phyloP scores from a whole-genome alignment of 805 yeast genomes.

The Cyberlindnera xylosilytica region DNA sequence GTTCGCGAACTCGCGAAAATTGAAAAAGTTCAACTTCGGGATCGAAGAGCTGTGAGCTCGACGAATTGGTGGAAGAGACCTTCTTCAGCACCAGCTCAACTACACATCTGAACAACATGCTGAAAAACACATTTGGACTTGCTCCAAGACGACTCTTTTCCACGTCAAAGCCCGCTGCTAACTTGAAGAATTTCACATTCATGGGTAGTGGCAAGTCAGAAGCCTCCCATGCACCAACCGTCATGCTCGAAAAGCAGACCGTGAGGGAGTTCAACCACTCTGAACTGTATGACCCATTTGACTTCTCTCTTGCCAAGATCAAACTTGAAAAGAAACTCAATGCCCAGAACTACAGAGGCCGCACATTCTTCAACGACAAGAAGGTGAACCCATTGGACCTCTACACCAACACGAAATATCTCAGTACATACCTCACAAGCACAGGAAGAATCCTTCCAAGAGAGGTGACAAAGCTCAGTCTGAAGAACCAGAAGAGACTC shows the following conservation, averaged over 20 bases:
- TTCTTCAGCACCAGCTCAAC: too few species aligned
- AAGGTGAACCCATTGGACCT: conserved; percentile 67
- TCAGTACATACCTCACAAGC: conserved; percentile 61
- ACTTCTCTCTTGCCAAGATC: conserved; percentile 61
- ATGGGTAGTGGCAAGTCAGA: background rate
- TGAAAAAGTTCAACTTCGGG: too few species aligned
- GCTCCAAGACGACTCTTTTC: background rate
- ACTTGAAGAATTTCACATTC: too few species aligned
- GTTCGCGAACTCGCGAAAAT: background rate
- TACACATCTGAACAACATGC: background rate
- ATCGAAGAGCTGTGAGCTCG: too few species aligned
- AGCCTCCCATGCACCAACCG: background rate
- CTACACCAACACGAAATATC: conserved; percentile 67
- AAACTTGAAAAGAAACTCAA: conserved; percentile 43
- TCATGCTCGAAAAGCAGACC: conserved; percentile 24
- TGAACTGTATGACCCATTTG: conserved; percentile 75
- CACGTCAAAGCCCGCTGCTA: background rate
- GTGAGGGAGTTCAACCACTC: conserved; percentile 47
- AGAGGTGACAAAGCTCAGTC: conserved; percentile 63
- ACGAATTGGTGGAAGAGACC: too few species aligned
- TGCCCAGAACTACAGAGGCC: conserved; percentile 22
- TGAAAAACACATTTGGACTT: background rate
- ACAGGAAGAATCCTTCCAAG: conserved; percentile 79
- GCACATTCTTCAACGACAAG: conserved; percentile 36
- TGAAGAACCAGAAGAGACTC: conserved; percentile 64